Base-by-base conservation (phyloP, 768 basidiomycete species). In the Leccinum sublutescens region DNA sequence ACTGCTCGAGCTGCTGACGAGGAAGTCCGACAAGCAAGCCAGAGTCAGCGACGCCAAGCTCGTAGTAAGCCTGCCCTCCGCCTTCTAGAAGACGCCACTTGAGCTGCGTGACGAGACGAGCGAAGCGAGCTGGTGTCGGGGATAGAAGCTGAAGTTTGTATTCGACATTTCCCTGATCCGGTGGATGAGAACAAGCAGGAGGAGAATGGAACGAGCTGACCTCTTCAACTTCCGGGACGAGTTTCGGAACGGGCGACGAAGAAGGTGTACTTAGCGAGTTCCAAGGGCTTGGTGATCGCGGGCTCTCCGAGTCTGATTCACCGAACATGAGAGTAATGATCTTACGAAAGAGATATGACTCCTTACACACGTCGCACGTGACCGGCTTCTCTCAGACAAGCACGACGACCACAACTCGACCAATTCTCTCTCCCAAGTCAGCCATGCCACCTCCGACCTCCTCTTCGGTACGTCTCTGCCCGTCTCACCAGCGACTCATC, bases 1-100 rank as follows among this genome's bases (percentile, higher is more conserved):
- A 93, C 64, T 82, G 82, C 58, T 91, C 89, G 63, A 98, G 84
- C 71, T 95, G 89, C 3, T 74, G 72, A 61, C 83, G 78, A 3
- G 82, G 78, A 5, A 98, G 82, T 2, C 95, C 95, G 53, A 97
- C 82, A 29, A 97, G 85, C 4, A 85, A 83, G 2, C 95, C 95
- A 1, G 90, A 89, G 70, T 98, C 95, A 23, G 89, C 87, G 1
- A 98, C 89, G 1, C 85, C 85, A 11, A 88, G 80, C 62, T 94
- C 92, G 61, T 94, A 94, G 70, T 90, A 87, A 0, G 92, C 91
- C 66, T 87, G 85, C 1, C 91, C 91, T 2, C 88, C 85, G 15
- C 93, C 93, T 70, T 94, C 89, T 51, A 91, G 82, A 9, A 95
- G 81, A 2, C 95, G 84, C 95, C 96, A 98, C 69, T 96, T 95